Evolutionary conservation across 306 rosid species (phyloP).

Genomic region (Dalbergia cochinchinensis): DNA sequence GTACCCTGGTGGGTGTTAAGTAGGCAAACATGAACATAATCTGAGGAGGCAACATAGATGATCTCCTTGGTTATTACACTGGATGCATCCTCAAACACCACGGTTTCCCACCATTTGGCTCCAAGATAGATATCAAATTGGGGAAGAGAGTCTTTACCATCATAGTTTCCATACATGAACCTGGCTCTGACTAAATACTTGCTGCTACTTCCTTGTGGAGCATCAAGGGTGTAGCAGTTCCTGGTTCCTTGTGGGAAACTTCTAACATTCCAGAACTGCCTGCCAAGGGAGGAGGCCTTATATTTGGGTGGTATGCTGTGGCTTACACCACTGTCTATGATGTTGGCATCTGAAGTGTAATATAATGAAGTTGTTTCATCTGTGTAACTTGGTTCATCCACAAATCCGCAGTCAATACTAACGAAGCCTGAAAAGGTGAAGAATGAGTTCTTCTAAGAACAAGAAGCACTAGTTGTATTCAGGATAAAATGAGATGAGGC

Average conservation of each 20-base stretch:
- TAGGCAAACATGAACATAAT: constrained; percentile 52
- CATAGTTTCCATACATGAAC: constrained; percentile 54
- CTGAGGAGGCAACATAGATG: constrained; percentile 48
- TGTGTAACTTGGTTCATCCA: constrained; percentile 47
- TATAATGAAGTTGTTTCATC: constrained; percentile 50
- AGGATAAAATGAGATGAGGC: constrained; percentile 12
- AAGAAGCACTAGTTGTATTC: neutral
- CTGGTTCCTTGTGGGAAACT: constrained; percentile 52
- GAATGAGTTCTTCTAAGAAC: constrained; percentile 11
- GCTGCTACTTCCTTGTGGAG: constrained; percentile 44
- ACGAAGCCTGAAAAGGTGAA: constrained; percentile 47
- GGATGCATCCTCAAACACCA: constrained; percentile 46
- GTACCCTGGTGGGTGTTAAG: constrained; percentile 48
- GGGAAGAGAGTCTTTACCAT: constrained; percentile 47
- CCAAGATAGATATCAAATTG: constrained; percentile 55
- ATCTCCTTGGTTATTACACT: constrained; percentile 52
- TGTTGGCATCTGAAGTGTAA: constrained; percentile 48
- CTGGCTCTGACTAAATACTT: constrained; percentile 53
- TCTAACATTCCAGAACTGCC: constrained; percentile 55
- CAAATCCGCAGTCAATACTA: constrained; percentile 55
- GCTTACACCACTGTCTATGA: constrained; percentile 44
- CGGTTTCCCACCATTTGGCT: constrained; percentile 45
- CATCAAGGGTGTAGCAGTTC: constrained; percentile 50
- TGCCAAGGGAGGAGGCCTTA: constrained; percentile 35
- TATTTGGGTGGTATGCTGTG: constrained; percentile 39